A percentile compares a stretch with the other conserved stretches of the same genome.
These are phyloP conservation scores for Mycena indigotica DNA, from an alignment of 768 basidiomycete species.

Conservation along the genomic window DNA sequence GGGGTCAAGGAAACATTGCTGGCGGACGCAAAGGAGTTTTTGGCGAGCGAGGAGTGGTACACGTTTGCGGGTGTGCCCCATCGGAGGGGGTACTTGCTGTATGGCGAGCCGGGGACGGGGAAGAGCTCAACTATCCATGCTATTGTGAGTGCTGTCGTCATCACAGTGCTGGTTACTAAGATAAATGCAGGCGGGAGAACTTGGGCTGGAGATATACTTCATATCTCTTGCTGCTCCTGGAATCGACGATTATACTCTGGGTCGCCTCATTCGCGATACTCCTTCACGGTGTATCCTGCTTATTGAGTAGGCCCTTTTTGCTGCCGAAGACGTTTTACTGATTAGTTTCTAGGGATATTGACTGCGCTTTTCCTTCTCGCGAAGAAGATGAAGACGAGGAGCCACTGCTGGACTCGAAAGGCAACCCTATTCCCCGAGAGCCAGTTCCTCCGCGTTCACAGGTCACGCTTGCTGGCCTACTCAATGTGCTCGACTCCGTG, in stretches of 20 bases:
- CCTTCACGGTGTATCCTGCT: background rate
- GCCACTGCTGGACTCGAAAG: constrained; percentile 4
- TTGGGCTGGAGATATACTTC: constrained; percentile 81
- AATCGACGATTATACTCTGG: constrained; percentile 36
- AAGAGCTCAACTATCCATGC: constrained; percentile 43
- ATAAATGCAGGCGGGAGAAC: constrained; percentile 50
- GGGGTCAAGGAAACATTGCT: constrained; percentile 39
- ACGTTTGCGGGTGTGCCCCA: constrained; percentile 59
- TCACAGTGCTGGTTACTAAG: constrained; percentile 42
- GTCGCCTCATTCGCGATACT: constrained; percentile 18
- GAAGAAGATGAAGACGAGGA: constrained; percentile 39
- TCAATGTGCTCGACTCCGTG: constrained; percentile 64
- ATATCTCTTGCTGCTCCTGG: constrained; percentile 48
- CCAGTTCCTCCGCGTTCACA: constrained; percentile 27
- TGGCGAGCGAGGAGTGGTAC: constrained; percentile 63
- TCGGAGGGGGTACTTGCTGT: constrained; percentile 56
- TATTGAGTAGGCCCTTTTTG: constrained; percentile 28
- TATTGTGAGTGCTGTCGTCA: constrained; percentile 34
- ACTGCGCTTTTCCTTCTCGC: constrained; percentile 44
- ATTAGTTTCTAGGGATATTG: constrained; percentile 37
- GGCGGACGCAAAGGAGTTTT: constrained; percentile 55
- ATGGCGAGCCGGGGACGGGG: constrained; percentile 63
- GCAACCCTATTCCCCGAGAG: constrained; percentile 14
- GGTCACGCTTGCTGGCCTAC: constrained; percentile 57
- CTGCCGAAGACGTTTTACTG: constrained; percentile 34